Evolutionary conservation across 2,329 filamentous ascomycete species (phyloP).

Genomic region (Fusarium dlaminii): DNA sequence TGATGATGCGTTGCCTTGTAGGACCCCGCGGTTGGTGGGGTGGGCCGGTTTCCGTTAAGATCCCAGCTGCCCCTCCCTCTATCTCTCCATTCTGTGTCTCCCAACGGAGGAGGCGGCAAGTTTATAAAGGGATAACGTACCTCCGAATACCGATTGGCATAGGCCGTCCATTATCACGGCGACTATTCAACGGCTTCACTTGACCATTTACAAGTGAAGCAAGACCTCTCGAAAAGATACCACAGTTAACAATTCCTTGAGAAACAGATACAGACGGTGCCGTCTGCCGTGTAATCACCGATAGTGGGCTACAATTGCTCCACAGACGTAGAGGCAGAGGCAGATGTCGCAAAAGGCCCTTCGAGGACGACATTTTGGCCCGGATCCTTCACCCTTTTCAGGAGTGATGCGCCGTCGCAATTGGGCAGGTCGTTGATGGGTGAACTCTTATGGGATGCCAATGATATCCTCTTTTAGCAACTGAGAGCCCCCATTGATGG

Average conservation of each 20-base stretch:
- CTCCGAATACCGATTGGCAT: slow-evolving; percentile 39
- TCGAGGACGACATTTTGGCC: slow-evolving; percentile 41
- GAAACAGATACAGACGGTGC: slow-evolving; percentile 4
- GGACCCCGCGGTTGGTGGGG: slow-evolving; percentile 33
- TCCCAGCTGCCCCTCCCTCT: slow-evolving; percentile 1
- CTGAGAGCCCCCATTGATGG: slow-evolving; percentile 35
- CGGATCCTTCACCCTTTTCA: slow-evolving; percentile 26
- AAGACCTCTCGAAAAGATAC: slow-evolving; percentile 8
- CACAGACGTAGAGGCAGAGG: slow-evolving; percentile 38
- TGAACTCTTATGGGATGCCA: slow-evolving; percentile 18
- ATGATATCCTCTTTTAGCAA: slow-evolving; percentile 26
- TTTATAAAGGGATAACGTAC: slow-evolving; percentile 31
- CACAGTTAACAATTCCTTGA: slow-evolving; percentile 1
- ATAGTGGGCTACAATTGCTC: slow-evolving; percentile 36
- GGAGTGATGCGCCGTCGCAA: slow-evolving; percentile 32
- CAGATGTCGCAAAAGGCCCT: slow-evolving; percentile 44
- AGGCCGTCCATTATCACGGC: slow-evolving; percentile 28
- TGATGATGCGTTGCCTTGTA: slow-evolving; percentile 28
- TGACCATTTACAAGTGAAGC: slow-evolving; percentile 20
- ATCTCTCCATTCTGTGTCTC: background rate
- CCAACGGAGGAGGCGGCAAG: background rate
- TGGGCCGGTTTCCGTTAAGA: slow-evolving; percentile 1
- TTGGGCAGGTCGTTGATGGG: slow-evolving; percentile 37
- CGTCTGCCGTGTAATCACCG: slow-evolving; percentile 32
- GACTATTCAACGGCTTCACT: slow-evolving; percentile 24